Evolutionary conservation across 2,329 filamentous ascomycete species (phyloP), one percentile per base, ranked within the genome.

Genomic region (Ophiostoma sp.): DNA sequence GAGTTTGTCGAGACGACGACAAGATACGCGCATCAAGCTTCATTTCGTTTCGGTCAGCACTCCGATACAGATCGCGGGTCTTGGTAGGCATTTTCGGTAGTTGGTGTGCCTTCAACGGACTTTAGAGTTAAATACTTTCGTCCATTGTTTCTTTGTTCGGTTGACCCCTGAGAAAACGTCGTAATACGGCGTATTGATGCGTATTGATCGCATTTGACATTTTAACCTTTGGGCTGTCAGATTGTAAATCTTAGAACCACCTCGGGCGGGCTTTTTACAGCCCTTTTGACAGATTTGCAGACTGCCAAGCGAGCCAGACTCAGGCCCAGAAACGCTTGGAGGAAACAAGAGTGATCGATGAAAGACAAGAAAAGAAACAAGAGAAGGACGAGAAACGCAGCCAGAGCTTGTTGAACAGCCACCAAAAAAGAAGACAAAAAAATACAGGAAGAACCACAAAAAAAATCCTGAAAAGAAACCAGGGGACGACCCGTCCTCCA

Each of bases 141-240:
- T n/a, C n/a, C 11, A 3, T 15, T 25, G 61, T 45, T 5, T 28
- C 36, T 17, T 28, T 45, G 3, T 61, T 11, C 3, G 25, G 25
- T 22, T 39, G 31, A 39, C 17, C 59, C 59, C 33, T 64, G 33
- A 25, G 28, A 59, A 59, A 17, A 59, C 55, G 28, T 8, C 19
- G 28, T 33, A 64, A 39, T 42, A 64, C 33, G 33, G 33, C 63
- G 63, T 66, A 66, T 66, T 66, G 39, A 36, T n/a, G 33, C 33
- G 33, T n/a, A n/a, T n/a, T n/a, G n/a, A 42, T 66, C 61, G 36
- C 33, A 45, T 66, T 45, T 8, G 11, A 22, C 17, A 19, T 45
- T 48, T 42, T 25, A 25, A 39, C 8, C 6, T 19, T 25, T 15
- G 9, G 12, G 22, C n/a, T 42, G 33, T 22, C 36, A 25, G n/a